Percentiles rank a stretch among this genome's conserved stretches.
phyloP scores from a whole-genome alignment of 768 basidiomycete species.

The Sarcodon aspratus region DNA sequence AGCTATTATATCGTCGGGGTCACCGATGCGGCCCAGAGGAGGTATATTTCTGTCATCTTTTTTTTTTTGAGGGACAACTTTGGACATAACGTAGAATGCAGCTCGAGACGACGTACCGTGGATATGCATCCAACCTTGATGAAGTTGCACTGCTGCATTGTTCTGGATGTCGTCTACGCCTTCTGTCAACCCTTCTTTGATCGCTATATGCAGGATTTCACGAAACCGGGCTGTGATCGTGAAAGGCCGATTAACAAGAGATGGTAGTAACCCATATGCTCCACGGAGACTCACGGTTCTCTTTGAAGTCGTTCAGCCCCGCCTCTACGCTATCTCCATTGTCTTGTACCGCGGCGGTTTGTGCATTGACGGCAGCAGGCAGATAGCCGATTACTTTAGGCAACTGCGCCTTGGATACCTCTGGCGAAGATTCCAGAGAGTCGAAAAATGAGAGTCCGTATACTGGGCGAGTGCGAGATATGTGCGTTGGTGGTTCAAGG shows the following conservation, averaged over 20 bases:
- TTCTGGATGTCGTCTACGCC: constrained; percentile 54
- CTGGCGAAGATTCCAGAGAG: constrained; percentile 25
- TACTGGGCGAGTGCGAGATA: constrained; percentile 31
- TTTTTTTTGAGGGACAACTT: constrained; percentile 13
- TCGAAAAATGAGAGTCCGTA: constrained; percentile 58
- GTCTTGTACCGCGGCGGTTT: constrained; percentile 20
- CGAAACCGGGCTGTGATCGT: constrained; percentile 41
- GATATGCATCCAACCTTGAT: constrained; percentile 83
- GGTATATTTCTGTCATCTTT: constrained; percentile 63
- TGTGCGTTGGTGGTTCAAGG: constrained; percentile 36
- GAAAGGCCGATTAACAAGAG: not conserved
- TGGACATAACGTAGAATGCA: not conserved
- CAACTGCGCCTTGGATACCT: constrained; percentile 22
- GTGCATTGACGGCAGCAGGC: constrained; percentile 31
- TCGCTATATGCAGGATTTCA: constrained; percentile 44
- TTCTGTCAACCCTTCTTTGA: constrained; percentile 42
- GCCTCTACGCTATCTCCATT: constrained; percentile 26
- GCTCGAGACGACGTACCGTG: constrained; percentile 28
- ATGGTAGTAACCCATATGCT: not conserved
- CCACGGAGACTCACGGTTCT: constrained; percentile 44
- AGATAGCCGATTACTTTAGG: constrained; percentile 59
- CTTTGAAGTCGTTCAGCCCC: constrained; percentile 58
- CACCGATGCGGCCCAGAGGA: constrained; percentile 62
- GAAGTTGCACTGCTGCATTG: constrained; percentile 52
- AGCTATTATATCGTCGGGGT: constrained; percentile 77